Evolutionary conservation across 371 early-diverging fungal genomes (phyloP), one percentile per base, ranked within the genome.

Genomic region (Circinella umbellata): DNA sequence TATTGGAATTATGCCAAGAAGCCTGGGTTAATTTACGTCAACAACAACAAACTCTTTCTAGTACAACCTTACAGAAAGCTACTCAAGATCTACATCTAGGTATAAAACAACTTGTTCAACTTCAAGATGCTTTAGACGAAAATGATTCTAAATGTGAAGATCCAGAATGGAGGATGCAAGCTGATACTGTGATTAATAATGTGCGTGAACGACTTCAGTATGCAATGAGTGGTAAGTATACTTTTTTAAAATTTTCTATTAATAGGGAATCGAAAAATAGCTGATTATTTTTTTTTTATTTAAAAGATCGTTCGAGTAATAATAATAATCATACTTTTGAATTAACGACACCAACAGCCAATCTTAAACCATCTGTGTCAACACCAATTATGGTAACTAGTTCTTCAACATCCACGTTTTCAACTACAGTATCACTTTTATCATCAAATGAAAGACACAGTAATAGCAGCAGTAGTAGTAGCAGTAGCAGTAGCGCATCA

Each of bases 181-280:
- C 79, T 4, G 71, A 78, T n/a, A 63, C 46, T 5, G 20, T 76
- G 20, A 63, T 79, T 57, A 70, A 73, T 0, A 74, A 77, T 17
- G 77, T 78, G 18, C 64, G 70, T 36, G 70, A 73, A 64, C 67
- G 42, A 11, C 68, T 81, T 39, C 63, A 76, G 48, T 46, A 62
- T 15, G 72, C 79, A 38, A 39, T 55, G 38, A 63, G 69, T 63
- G 67, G 78, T 76, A 74, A 53, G 17, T 38, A 51, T 34, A 13
- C 51, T 14, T 18, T 38, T 20, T 27, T 53, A 39, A 14, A 17
- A 15, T n/a, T 61, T 39, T 39, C 10, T 42, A 9, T 61, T n/a
- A 15, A 35, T 37, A 15, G 61, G 37, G 37, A 61, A 61, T 27
- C 10, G 37, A 42, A 18, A 15, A 38, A 18, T n/a, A 27, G 27